phyloP scores from a whole-genome alignment of 2,329 filamentous ascomycete species.

The Botrytis cinerea region DNA sequence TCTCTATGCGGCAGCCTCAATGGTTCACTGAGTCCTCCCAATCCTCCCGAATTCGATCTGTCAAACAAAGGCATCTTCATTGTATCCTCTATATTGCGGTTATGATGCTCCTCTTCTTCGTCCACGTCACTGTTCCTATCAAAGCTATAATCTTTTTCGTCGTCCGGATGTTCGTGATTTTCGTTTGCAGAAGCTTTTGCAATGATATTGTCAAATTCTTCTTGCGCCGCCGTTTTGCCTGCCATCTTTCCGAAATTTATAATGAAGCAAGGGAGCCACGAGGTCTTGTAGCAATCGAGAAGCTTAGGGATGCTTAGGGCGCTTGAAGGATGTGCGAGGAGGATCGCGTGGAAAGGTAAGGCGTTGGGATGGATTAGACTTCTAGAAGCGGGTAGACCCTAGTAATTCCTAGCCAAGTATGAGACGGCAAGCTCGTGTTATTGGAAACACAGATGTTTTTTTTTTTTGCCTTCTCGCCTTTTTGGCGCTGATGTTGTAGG shows the following conservation, averaged over 20 bases:
- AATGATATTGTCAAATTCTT: constrained; percentile 66
- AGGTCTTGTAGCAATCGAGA: constrained; percentile 29
- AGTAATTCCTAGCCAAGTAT: neutral
- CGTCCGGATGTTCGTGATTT: constrained; percentile 50
- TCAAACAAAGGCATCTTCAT: constrained; percentile 65
- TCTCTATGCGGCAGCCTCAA: constrained; percentile 62
- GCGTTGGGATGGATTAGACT: constrained; percentile 1
- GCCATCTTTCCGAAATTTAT: constrained; percentile 34
- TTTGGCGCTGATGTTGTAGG: constrained; percentile 7
- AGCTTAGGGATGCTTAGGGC: constrained; percentile 1
- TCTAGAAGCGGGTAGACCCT: constrained; percentile 7
- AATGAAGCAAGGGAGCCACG: constrained; percentile 27
- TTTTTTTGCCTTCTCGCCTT: neutral
- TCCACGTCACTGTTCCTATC: constrained; percentile 58
- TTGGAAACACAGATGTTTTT: neutral
- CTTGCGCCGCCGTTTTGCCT: constrained; percentile 58
- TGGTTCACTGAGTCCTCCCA: constrained; percentile 23
- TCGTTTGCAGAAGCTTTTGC: constrained; percentile 51
- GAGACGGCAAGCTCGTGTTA: neutral
- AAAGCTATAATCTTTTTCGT: constrained; percentile 57
- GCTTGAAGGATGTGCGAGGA: constrained; percentile 19
- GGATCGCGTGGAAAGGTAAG: constrained; percentile 20
- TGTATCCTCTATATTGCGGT: constrained; percentile 58
- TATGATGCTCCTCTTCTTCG: constrained; percentile 45
- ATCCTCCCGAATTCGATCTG: constrained; percentile 39